A percentile compares a stretch with the other conserved stretches of the same genome.
Conservation (phyloP, 1,284 basidiomycete genomes). For the Pyrrhoderma noxium region DNA sequence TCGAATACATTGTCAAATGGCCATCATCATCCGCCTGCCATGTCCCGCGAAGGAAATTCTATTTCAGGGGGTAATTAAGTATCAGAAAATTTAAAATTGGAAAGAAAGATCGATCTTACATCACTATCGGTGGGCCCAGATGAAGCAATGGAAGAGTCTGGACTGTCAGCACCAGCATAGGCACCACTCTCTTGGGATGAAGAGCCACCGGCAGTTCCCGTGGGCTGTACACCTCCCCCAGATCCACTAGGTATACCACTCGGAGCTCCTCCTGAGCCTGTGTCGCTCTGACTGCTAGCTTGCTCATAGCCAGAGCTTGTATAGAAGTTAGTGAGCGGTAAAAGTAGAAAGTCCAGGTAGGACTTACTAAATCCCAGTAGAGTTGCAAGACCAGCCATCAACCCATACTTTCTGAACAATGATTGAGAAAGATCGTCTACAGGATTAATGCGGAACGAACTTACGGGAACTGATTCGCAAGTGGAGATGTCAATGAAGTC, state of each 20-base stretch:
- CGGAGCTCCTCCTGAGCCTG: neutral
- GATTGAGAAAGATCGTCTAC: neutral
- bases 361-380: slow-evolving; percentile 8
- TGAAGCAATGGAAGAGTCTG: neutral
- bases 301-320: slow-evolving; percentile 8
- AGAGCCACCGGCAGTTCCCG: neutral
- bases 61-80: neutral
- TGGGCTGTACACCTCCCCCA: neutral
- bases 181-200: neutral
- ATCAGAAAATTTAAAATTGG: neutral
- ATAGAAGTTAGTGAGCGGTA: neutral
- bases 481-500: slow-evolving; percentile 13
- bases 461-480: slow-evolving; percentile 6
- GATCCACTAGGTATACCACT: neutral
- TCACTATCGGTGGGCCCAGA: neutral
- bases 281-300: neutral
- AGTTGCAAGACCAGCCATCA: slow-evolving; percentile 10
- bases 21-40: slow-evolving; percentile 12
- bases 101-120: neutral
- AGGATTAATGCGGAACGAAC: neutral
- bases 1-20: slow-evolving; percentile 8
- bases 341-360: neutral
- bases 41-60: slow-evolving; percentile 10
- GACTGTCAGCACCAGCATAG: slow-evolving; percentile 6
- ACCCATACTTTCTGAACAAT: slow-evolving; percentile 9